Evolutionary conservation across 192 early-diverging fungal species (phyloP), one percentile per base, ranked within the genome.

Genomic region (Rhizophagus clarus): DNA sequence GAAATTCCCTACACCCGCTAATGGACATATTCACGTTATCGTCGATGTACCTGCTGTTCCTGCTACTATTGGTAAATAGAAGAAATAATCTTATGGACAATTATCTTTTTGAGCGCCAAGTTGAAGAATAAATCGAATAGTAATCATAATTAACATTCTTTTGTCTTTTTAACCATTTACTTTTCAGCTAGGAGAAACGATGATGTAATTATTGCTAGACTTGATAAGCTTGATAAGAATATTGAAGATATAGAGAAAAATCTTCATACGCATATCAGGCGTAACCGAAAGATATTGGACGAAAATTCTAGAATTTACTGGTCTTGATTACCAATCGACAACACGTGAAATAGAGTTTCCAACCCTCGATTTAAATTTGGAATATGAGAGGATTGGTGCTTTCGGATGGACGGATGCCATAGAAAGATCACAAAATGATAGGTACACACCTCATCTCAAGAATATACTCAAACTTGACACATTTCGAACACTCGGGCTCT

Each of bases 401-500:
- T 72, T 72, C 17, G 6, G 20, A 72, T 72, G 40, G 70, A 40
- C 31, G 9, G 70, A 32, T 40, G 31, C n/a, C 11, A 45, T 32
- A 40, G 34, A 72, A 72, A 42, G 34, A 72, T 29, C 40, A 45
- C 70, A 72, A 72, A 72, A 32, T 37, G 70, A 45, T 32, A 40
- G 70, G n/a, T 72, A 72, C n/a, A 37, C 0, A 15, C 8, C 22
- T 72, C 70, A 42, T 72, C 15, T 72, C 34, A 40, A 0, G 12
- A 42, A 31, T 24, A 37, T 72, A 72, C 34, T 72, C 70, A 2
- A 45, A 72, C 1, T 72, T 7, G 7, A 0, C 10, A n/a, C n/a
- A 45, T 72, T 72, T 72, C 40, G 20, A 20, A 11, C 0, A 45
- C 70, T 72, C 10, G 17, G 70, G 34, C 70, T 42, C 1, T 72